Evolutionary conservation across 768 basidiomycete genomes (phyloP), one percentile per base, ranked within the genome.

Genomic region (Harrya chromipes): DNA sequence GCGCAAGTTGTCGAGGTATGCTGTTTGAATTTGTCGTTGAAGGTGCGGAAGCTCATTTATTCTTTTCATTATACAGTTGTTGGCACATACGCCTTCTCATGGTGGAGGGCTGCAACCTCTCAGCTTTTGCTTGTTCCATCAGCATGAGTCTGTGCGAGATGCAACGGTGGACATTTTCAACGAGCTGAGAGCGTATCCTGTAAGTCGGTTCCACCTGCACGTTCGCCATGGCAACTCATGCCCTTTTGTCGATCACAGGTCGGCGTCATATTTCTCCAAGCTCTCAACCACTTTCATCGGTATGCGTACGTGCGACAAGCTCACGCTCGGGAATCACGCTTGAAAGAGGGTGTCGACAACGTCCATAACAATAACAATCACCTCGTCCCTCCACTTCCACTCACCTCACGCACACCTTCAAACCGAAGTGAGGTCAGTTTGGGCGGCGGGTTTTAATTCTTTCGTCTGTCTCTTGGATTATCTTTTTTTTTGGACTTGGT

Each of bases 51-150:
- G 6, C 19, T 26, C 1, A n/a, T 33, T 49, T 11, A 52, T 31
- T 13, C 21, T 33, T 24, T 12, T 23, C 27, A 29, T 26, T 7
- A 36, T 29, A 27, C 59, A 98, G 95, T 74, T 98, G n/a, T 73
- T 98, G 24, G 80, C 94, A 2, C 75, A 79, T 43, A 68, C 89
- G 27, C 83, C 89, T 11, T 82, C 85, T 1, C 85, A 91, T 56
- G 74, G 75, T 6, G 90, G 91, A 31, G 95, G 97, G 2, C 75
- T 98, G 14, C 70, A 91, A 19, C 87, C 92, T 21, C 73, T 98
- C 33, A 85, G 86, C 29, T 94, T 97, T 65, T 87, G 90, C 10
- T 73, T 97, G 6, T 97, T 97, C 72, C 95, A 98, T 69, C 90
- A 90, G 47, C 77, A 80, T 42, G 82, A 91, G 56, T 59, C 72